phyloP scores from a whole-genome alignment of 2,329 filamentous ascomycete genomes.

The Cryphonectria nitschkei region DNA sequence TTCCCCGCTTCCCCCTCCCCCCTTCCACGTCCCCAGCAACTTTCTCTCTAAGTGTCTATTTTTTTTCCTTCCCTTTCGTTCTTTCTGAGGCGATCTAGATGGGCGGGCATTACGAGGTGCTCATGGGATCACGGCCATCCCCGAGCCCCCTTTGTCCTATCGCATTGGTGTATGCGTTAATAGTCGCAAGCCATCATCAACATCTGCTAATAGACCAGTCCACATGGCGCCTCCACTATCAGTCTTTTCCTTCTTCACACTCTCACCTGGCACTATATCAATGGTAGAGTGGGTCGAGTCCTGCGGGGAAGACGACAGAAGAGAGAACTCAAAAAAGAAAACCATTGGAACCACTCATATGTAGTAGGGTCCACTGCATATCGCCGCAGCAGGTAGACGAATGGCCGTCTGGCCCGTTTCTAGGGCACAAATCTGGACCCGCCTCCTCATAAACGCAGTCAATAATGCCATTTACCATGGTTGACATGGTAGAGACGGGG shows the following conservation, averaged over 20 bases:
- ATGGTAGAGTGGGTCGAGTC: conserved; percentile 1
- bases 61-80: background rate
- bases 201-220: background rate
- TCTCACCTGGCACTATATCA: background rate
- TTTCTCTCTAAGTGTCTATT: background rate
- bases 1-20: no score
- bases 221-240: background rate
- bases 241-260: no score
- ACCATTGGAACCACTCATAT: background rate
- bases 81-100: background rate
- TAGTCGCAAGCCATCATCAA: background rate
- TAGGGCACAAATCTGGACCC: background rate
- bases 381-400: background rate
- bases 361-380: background rate
- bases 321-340: no score
- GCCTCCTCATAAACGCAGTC: background rate
- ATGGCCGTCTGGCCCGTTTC: background rate
- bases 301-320: background rate
- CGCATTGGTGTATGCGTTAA: background rate
- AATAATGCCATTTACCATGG: conserved; percentile 1
- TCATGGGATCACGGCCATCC: background rate
- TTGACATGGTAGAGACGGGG: background rate
- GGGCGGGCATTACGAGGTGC: background rate
- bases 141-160: background rate
- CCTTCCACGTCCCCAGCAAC: background rate